Percentiles rank a stretch among this genome's conserved stretches.
Evolutionary conservation across 768 basidiomycete genomes (phyloP).

Genomic region (Hericium coralloides): DNA sequence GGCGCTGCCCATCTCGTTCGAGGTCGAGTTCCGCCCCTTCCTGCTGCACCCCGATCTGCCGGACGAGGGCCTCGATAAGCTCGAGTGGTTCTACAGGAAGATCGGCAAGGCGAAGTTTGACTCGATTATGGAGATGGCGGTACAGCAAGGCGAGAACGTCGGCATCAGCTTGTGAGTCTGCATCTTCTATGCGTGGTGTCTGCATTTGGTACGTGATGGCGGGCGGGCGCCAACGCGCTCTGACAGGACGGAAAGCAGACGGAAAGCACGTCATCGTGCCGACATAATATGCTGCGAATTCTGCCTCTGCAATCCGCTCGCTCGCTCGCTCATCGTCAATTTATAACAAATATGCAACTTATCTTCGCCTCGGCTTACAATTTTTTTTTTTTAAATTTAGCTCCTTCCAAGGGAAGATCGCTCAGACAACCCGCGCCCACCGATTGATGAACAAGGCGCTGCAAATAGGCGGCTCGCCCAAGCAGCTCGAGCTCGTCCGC

Average conservation of each 20-base stretch:
- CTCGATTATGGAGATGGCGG: conserved; percentile 22
- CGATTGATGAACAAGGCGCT: conserved; percentile 65
- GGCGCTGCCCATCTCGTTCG: conserved; percentile 25
- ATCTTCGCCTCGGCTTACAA: background rate
- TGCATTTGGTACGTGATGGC: background rate
- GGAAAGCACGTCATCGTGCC: too few species aligned
- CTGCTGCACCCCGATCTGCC: conserved; percentile 31
- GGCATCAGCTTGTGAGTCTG: conserved; percentile 37
- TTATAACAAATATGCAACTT: too few species aligned
- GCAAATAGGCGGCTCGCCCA: conserved; percentile 46
- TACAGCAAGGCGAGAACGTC: conserved; percentile 26
- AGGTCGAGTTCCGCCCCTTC: conserved; percentile 40
- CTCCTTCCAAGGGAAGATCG: conserved; percentile 48
- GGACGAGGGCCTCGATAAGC: conserved; percentile 20
- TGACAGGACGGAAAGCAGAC: too few species aligned
- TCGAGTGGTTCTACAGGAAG: conserved; percentile 22
- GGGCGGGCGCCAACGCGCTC: background rate
- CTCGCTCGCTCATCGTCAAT: background rate
- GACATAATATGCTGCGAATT: too few species aligned
- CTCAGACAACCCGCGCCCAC: conserved; percentile 62
- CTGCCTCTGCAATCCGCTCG: background rate
- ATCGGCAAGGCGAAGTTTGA: conserved; percentile 32
- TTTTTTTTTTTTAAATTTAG: conserved; percentile 23
- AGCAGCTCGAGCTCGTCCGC: conserved; percentile 49
- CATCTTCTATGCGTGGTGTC: background rate